Evolutionary conservation across 768 basidiomycete species (phyloP).

Genomic region (Rhizopogon vesiculosus): DNA sequence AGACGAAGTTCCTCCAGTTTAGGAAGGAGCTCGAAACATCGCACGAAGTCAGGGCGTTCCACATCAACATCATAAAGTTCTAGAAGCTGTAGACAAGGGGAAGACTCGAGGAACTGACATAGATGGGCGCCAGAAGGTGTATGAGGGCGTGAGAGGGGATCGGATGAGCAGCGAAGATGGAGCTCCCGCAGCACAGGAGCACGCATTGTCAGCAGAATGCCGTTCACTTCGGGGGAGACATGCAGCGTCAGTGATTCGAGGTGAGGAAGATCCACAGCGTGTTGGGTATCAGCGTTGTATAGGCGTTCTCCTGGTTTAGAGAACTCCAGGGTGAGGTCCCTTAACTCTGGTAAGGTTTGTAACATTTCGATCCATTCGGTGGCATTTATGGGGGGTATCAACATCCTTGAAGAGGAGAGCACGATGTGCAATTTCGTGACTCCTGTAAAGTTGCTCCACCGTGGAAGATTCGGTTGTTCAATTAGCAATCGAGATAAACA

Average conservation of each 20-base stretch:
- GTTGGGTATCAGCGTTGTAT: constrained; percentile 13
- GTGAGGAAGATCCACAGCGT: constrained; percentile 13
- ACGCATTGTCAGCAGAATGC: constrained; percentile 22
- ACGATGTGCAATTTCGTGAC: constrained; percentile 31
- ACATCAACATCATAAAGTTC: constrained; percentile 49
- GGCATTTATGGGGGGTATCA: constrained; percentile 16
- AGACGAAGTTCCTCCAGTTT: constrained; percentile 44
- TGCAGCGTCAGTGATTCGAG: constrained; percentile 27
- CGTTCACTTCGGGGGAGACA: constrained; percentile 26
- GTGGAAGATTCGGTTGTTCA: constrained; percentile 31
- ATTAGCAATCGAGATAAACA: constrained; percentile 30
- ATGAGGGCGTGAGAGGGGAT: constrained; percentile 24
- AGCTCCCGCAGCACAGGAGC: constrained; percentile 34
- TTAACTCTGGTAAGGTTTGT: constrained; percentile 35
- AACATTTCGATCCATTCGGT: constrained; percentile 28
- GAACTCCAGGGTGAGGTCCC: constrained; percentile 36
- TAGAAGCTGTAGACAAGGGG: constrained; percentile 34
- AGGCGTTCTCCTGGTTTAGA: constrained; percentile 21
- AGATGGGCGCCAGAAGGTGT: constrained; percentile 23
- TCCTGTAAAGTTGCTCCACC: constrained; percentile 26
- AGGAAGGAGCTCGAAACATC: constrained; percentile 32
- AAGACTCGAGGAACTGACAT: constrained; percentile 23
- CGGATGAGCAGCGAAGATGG: constrained; percentile 34
- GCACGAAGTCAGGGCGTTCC: constrained; percentile 31
- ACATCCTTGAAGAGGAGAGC: constrained; percentile 19